Evolutionary conservation across 192 early-diverging fungal species (phyloP), one percentile per base, ranked within the genome.

Genomic region (Kickxella alabastrina): DNA sequence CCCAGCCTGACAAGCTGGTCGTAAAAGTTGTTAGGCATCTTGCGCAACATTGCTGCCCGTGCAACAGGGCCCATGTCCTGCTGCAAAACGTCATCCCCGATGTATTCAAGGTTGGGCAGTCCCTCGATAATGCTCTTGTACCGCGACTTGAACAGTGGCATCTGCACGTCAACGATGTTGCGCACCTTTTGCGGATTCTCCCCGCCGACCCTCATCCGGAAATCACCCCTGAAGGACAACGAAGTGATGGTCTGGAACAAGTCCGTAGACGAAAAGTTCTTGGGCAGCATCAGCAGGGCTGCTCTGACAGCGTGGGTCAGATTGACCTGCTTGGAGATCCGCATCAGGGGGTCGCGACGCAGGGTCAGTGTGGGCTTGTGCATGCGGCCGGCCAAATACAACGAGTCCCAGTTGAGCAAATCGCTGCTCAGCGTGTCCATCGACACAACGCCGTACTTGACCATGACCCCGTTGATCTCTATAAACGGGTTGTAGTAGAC

Each of bases 371-470:
- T 71, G 17, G 97, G 97, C 59, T 99, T 99, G 50, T 98, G 95
- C 82, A 99, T 84, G 38, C 97, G 84, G 2, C 97, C 97, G 4
- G 97, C 92, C 6, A 98, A 55, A 66, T 99, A 99, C 49, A 98
- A 72, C 3, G 90, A 87, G 43, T 93, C 88, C 97, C 97, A 99
- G 71, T 97, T 86, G 26, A 86, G 70, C 37, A 99, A 62, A 57
- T 99, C 97, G 58, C 80, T 80, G 52, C 87, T 85, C 17, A 99
- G 69, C 17, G 76, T 77, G 59, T 94, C 87, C 65, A 97, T 90
- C 4, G 90, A 90, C 17, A 97, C 87, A 13, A 99, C 97, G 9
- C 97, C 97, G 67, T 99, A 99, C 64, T 99, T 99, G 52, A 97
- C 79, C 42, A 74, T 46, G 83, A 87, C 75, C 23, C 89, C 92